Evolutionary conservation across 768 basidiomycete species (phyloP).

Genomic region (Kwoniella shandongensis): DNA sequence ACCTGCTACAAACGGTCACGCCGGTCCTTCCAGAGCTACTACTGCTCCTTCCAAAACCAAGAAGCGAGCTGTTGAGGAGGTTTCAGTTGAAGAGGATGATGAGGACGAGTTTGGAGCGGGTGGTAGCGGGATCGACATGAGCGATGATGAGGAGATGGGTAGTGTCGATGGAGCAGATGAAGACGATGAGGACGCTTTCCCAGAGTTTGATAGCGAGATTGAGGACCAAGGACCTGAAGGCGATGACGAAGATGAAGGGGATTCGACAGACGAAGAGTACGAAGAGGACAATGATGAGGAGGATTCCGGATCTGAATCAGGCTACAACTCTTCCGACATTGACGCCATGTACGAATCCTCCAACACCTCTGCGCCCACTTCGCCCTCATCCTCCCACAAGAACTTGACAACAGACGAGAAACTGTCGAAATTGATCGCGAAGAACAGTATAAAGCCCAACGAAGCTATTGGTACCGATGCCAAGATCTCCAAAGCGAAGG

Average conservation of each 20-base stretch:
- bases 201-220: constrained; percentile 43
- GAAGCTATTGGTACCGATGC: constrained; percentile 45
- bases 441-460: constrained; percentile 51
- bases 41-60: constrained; percentile 5
- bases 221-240: constrained; percentile 32
- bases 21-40: constrained; percentile 11
- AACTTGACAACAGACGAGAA: constrained; percentile 40
- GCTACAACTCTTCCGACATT: constrained; percentile 55
- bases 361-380: constrained; percentile 23
- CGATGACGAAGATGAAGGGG: constrained; percentile 18
- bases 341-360: constrained; percentile 46
- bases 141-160: constrained; percentile 22
- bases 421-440: constrained; percentile 44
- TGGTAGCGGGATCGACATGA: constrained; percentile 17
- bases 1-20: not conserved
- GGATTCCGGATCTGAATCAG: constrained; percentile 50
- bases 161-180: constrained; percentile 20
- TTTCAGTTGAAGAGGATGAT: constrained; percentile 29
- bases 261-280: constrained; percentile 21
- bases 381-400: constrained; percentile 31
- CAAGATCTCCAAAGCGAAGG: constrained; percentile 46
- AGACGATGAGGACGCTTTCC: constrained; percentile 41
- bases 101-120: constrained; percentile 19
- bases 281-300: constrained; percentile 39
- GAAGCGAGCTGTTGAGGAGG: constrained; percentile 19